Conservation (phyloP, 805 yeast species). For the Metschnikowia borealis region DNA sequence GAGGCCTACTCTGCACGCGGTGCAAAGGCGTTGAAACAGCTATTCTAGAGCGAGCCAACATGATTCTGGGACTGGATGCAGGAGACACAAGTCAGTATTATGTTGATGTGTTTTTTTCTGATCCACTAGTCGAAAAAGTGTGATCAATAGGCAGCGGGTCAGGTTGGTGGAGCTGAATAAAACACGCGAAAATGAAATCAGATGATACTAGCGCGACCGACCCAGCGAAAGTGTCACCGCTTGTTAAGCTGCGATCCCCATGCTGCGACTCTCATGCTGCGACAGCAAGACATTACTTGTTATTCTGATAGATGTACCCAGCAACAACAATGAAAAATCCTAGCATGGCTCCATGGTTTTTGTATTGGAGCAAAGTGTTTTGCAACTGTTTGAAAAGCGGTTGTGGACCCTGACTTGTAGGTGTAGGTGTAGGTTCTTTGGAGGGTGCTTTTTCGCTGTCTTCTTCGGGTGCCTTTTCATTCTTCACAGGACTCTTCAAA, state of each 20-base stretch:
- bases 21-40: not conserved
- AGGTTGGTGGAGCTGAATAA: not conserved
- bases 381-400: conserved; percentile 7
- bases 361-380: conserved; percentile 7
- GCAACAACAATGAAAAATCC: conserved; percentile 15
- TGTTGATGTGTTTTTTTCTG: no score
- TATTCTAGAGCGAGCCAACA: not conserved
- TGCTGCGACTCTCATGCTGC: not conserved
- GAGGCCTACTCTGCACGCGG: conserved; percentile 10
- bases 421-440: not conserved
- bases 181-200: conserved; percentile 2
- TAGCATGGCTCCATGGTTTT: conserved; percentile 12
- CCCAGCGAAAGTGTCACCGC: not conserved
- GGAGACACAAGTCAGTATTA: not conserved
- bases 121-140: not conserved
- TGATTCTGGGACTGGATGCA: not conserved
- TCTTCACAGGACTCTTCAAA: not conserved
- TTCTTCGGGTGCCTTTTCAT: not conserved
- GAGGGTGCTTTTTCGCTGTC: not conserved
- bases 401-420: not conserved
- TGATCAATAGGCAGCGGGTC: not conserved
- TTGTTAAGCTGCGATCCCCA: no score
- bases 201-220: conserved; percentile 3
- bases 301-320: conserved; percentile 13
- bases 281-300: conserved; percentile 1